Evolutionary conservation across 495 filamentous ascomycete genomes (phyloP).

Genomic region (Penicillium diatomitis): DNA sequence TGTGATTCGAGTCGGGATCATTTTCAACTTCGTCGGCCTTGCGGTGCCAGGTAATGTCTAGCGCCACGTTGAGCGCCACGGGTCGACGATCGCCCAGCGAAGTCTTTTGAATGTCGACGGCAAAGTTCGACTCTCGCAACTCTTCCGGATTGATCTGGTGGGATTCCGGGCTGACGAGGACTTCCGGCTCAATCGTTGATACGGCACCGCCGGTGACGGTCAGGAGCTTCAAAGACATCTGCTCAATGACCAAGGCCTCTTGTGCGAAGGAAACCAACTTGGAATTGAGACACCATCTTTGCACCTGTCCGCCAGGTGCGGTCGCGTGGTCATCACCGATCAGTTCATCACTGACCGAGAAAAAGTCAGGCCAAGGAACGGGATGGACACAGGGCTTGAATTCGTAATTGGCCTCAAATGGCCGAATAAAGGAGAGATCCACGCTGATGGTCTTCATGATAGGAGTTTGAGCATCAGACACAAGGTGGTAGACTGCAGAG

Average conservation of each 20-base stretch:
- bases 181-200: conserved; percentile 36
- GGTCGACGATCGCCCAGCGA: conserved; percentile 72
- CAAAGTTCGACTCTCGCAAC: conserved; percentile 60
- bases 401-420: conserved; percentile 85
- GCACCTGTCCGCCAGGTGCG: conserved; percentile 55
- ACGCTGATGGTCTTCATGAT: conserved; percentile 61
- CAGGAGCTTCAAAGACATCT: conserved; percentile 48
- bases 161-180: conserved; percentile 22
- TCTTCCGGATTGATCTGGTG: conserved; percentile 49
- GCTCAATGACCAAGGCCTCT: conserved; percentile 59
- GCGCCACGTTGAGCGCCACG: conserved; percentile 60
- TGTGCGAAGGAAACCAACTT: conserved; percentile 65
- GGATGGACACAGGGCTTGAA: conserved; percentile 68
- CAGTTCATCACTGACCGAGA: conserved; percentile 42
- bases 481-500: conserved; percentile 63
- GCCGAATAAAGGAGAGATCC: conserved; percentile 61
- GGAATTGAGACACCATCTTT: conserved; percentile 70
- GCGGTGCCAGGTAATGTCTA: conserved; percentile 71
- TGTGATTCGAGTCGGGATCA: conserved; percentile 4
- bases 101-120: conserved; percentile 59
- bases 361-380: conserved; percentile 79
- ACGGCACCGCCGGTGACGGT: conserved; percentile 44
- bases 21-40: conserved; percentile 8
- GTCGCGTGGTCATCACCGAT: conserved; percentile 16
- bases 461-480: conserved; percentile 74